These are phyloP conservation scores for Xylariaceae sp. DNA, from an alignment of 2,329 filamentous ascomycete genomes.

Conservation along the genomic window DNA sequence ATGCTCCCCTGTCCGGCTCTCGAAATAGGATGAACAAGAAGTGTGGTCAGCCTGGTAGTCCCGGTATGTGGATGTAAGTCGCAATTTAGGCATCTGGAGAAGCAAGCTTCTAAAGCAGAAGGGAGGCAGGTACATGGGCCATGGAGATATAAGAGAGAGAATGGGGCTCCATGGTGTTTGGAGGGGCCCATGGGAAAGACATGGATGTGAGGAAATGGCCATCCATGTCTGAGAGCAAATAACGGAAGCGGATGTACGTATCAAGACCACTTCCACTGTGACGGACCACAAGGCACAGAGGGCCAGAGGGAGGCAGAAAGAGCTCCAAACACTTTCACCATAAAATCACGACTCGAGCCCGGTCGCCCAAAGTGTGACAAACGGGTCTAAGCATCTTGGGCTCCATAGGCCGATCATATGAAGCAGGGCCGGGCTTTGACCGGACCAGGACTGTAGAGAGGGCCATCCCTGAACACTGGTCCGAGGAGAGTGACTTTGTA, in stretches of 20 bases:
- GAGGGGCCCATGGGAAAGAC: conserved; percentile 9
- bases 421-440: conserved; percentile 14
- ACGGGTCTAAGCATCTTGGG: conserved; percentile 18
- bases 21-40: conserved; percentile 19
- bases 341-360: conserved; percentile 8
- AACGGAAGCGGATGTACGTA: conserved; percentile 18
- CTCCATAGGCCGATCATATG: conserved; percentile 23
- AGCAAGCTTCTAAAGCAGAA: conserved; percentile 8
- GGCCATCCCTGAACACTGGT: background rate
- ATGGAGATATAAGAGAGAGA: too few relatives aligned
- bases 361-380: conserved; percentile 16
- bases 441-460: conserved; percentile 2
- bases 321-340: too few relatives aligned
- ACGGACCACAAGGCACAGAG: conserved; percentile 8
- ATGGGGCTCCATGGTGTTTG: too few relatives aligned
- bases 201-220: conserved; percentile 8
- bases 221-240: conserved; percentile 24
- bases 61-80: conserved; percentile 17
- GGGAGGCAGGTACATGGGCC: conserved; percentile 1
- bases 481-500: too few relatives aligned
- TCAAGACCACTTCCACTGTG: conserved; percentile 15
- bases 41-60: conserved; percentile 20
- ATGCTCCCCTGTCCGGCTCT: conserved; percentile 18
- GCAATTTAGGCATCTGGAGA: conserved; percentile 22
- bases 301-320: background rate